phyloP scores from a whole-genome alignment of 1,139 yeast species.

The Saccharomyces hybrid region DNA sequence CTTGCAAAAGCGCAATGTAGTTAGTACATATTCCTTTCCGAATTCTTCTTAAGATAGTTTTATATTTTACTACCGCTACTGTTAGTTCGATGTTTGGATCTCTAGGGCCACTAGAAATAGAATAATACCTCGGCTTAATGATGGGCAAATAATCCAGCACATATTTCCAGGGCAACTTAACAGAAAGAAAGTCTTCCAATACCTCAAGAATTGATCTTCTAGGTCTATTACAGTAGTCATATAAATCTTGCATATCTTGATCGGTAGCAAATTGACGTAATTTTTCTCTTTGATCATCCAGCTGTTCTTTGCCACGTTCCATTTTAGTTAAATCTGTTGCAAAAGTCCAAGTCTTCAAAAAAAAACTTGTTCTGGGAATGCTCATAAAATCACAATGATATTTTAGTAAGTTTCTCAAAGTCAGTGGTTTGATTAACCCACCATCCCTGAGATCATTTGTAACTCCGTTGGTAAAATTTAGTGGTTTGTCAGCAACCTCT shows the following conservation, averaged over 20 bases:
- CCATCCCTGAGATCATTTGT: conserved; percentile 41
- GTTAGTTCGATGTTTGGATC: conserved; percentile 40
- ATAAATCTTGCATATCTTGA: conserved; percentile 69
- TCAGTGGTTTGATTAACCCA: conserved; percentile 50
- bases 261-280: conserved; percentile 67
- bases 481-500: conserved; percentile 50
- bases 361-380: conserved; percentile 80
- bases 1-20: conserved; percentile 51
- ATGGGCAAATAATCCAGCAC: conserved; percentile 70
- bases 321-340: conserved; percentile 40
- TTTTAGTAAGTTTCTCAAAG: conserved; percentile 64
- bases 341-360: conserved; percentile 63
- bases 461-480: conserved; percentile 20
- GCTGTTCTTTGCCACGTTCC: conserved; percentile 26
- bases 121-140: conserved; percentile 73
- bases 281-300: conserved; percentile 63
- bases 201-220: conserved; percentile 82
- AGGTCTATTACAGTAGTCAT: conserved; percentile 86
- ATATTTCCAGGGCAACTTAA: conserved; percentile 66
- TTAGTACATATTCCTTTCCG: conserved; percentile 80
- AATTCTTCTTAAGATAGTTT: conserved; percentile 66
- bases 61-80: conserved; percentile 80
- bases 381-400: conserved; percentile 77
- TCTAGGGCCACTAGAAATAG: conserved; percentile 62
- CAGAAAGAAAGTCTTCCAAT: conserved; percentile 66